phyloP scores from a whole-genome alignment of 2,329 filamentous ascomycete genomes.

The Neofusicoccum kwambonambiense region DNA sequence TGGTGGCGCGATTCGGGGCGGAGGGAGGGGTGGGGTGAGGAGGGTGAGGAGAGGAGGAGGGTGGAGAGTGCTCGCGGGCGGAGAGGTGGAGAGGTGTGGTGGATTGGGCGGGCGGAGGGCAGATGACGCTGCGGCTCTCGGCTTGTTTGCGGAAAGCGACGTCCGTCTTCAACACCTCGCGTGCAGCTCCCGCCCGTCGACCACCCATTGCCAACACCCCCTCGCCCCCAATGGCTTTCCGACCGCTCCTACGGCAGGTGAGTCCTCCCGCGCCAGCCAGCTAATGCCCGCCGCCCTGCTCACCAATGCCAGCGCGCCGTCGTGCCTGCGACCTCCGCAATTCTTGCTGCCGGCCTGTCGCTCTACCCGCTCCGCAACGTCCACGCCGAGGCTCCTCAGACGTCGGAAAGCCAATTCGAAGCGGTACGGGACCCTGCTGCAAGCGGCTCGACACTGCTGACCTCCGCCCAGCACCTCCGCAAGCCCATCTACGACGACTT shows the following conservation, averaged over 20 bases:
- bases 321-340: slow-evolving; percentile 45
- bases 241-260: slow-evolving; percentile 54
- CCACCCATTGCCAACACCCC: slow-evolving; percentile 22
- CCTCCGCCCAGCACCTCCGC: slow-evolving; percentile 31
- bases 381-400: slow-evolving; percentile 47
- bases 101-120: slow-evolving; percentile 3
- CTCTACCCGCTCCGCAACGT: slow-evolving; percentile 47
- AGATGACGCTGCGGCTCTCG: slow-evolving; percentile 12
- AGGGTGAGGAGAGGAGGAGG: neutral
- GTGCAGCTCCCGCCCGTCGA: slow-evolving; percentile 10
- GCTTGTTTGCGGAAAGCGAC: slow-evolving; percentile 5
- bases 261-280: slow-evolving; percentile 23
- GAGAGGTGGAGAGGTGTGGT: slow-evolving; percentile 2
- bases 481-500: slow-evolving; percentile 76
- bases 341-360: slow-evolving; percentile 45
- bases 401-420: slow-evolving; percentile 3
- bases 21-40: neutral
- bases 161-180: slow-evolving; percentile 26
- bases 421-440: neutral
- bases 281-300: slow-evolving; percentile 22
- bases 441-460: neutral
- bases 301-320: slow-evolving; percentile 46
- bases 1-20: slow-evolving; percentile 21
- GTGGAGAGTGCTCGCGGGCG: neutral
- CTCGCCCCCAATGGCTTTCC: slow-evolving; percentile 50